A percentile compares a stretch with the other conserved stretches of the same genome.
These are phyloP conservation scores for Eimeria maxima DNA, from an alignment of 169 alveolate species.

Conservation along the genomic window DNA sequence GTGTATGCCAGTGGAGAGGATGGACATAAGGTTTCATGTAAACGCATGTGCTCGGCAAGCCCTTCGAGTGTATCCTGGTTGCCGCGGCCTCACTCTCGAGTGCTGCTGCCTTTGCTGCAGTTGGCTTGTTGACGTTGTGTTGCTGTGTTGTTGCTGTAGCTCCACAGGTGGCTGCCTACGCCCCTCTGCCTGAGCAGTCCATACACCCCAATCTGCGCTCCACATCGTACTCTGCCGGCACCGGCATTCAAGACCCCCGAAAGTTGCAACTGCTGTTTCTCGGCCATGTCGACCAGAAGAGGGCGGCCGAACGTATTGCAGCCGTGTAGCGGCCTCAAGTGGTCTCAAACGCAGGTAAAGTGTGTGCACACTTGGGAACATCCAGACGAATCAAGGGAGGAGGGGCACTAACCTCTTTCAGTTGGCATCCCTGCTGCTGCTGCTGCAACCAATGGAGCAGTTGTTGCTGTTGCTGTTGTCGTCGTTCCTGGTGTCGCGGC, in stretches of 20 bases:
- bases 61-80: neutral
- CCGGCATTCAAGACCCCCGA: neutral
- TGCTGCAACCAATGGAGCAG: neutral
- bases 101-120: neutral
- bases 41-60: neutral
- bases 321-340: neutral
- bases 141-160: conserved; percentile 17
- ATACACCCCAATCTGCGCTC: neutral
- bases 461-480: neutral
- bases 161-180: neutral
- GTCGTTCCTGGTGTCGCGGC: neutral
- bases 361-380: neutral
- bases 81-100: neutral
- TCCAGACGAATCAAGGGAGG: neutral
- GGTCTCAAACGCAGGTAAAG: neutral
- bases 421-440: neutral
- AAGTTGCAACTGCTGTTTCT: neutral
- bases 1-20: neutral
- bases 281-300: neutral
- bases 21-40: neutral
- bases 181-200: neutral
- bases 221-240: neutral
- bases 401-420: neutral
- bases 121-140: neutral
- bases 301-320: neutral